Conservation (phyloP, 2,329 filamentous ascomycete genomes). For the Fusarium sp. region DNA sequence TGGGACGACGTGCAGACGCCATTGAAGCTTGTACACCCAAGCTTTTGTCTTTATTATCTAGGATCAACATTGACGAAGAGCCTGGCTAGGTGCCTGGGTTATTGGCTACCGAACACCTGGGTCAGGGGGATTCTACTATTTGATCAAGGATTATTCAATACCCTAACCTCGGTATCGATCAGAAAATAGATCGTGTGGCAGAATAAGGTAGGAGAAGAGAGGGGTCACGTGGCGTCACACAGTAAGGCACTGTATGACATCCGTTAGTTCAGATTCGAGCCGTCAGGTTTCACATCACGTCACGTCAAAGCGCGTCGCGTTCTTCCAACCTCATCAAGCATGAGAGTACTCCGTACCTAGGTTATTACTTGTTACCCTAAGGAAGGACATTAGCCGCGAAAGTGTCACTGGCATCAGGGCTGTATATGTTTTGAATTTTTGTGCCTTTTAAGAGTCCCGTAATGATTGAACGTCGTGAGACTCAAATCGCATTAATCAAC, state of each 20-base stretch:
- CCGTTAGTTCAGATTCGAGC: background rate
- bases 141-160: constrained; percentile 26
- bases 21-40: constrained; percentile 26
- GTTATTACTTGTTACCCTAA: background rate
- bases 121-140: constrained; percentile 33
- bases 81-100: constrained; percentile 5
- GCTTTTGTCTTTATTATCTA: constrained; percentile 18
- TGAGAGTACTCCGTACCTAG: background rate
- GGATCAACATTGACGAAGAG: background rate
- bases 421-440: no score
- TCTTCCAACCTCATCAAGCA: constrained; percentile 9
- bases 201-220: constrained; percentile 10
- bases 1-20: constrained; percentile 34
- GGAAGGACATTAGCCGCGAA: constrained; percentile 7
- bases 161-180: constrained; percentile 24
- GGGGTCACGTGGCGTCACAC: constrained; percentile 29
- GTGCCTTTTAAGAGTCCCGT: no score
- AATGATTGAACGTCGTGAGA: no score
- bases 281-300: constrained; percentile 6
- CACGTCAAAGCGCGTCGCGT: constrained; percentile 31
- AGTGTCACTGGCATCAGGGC: no score
- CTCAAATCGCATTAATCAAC: no score
- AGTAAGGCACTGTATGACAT: constrained; percentile 16
- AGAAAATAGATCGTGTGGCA: constrained; percentile 28
- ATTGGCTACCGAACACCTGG: constrained; percentile 39